A percentile compares a stretch with the other conserved stretches of the same genome.
Evolutionary conservation across 805 yeast genomes (phyloP).

Genomic region (Grigorovia transvaalensis): DNA sequence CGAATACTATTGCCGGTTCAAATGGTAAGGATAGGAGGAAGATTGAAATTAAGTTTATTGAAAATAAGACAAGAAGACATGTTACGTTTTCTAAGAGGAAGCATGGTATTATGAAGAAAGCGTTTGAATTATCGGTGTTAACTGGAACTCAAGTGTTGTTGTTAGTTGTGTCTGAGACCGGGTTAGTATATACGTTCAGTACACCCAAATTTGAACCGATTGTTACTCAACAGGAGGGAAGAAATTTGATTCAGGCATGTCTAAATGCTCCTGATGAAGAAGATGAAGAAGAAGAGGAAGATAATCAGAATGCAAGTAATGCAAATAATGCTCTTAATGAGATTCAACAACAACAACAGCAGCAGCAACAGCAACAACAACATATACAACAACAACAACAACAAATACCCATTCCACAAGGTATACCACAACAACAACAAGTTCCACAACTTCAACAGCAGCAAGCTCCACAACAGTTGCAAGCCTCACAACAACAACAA

Average conservation of each 20-base stretch:
- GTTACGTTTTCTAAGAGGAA: constrained; percentile 96
- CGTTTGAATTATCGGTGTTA: constrained; percentile 92
- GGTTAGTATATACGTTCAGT: constrained; percentile 93
- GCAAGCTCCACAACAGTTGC: constrained; percentile 7
- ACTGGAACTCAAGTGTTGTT: constrained; percentile 96
- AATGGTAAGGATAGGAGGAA: constrained; percentile 57
- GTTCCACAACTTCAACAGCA: constrained; percentile 7
- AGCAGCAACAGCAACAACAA: constrained; percentile 1
- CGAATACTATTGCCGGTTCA: background rate
- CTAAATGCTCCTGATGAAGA: constrained; percentile 92
- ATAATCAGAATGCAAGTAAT: constrained; percentile 32
- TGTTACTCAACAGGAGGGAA: constrained; percentile 95
- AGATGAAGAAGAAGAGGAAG: constrained; percentile 56
- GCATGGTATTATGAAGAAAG: constrained; percentile 99
- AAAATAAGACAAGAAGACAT: constrained; percentile 95
- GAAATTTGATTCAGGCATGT: constrained; percentile 93
- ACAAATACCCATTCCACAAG: constrained; percentile 1
- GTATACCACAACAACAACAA: constrained; percentile 2
- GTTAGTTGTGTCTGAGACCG: constrained; percentile 96
- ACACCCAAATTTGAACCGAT: constrained; percentile 98
- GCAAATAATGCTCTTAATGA: constrained; percentile 5
- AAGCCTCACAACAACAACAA: background rate
- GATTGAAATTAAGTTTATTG: constrained; percentile 93
- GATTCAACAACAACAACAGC: background rate
- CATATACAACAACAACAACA: constrained; percentile 3